phyloP scores from a whole-genome alignment of 1,139 yeast genomes.

The Yamadazyma diospyri region DNA sequence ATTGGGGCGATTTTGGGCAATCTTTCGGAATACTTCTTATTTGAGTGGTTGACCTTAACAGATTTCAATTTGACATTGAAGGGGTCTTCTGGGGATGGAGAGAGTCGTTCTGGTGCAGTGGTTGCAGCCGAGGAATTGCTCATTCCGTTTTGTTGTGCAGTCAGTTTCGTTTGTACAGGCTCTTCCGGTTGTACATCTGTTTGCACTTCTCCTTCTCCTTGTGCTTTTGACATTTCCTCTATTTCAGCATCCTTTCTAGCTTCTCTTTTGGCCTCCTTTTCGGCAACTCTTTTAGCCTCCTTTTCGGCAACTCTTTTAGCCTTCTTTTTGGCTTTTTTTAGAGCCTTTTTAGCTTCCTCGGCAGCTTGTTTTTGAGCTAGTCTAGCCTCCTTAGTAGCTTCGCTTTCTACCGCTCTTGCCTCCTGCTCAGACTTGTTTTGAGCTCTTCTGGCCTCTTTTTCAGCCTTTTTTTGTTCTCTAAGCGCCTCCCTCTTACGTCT shows the following conservation, averaged over 20 bases:
- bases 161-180: not conserved
- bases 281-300: not conserved
- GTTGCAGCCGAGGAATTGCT: no score
- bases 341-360: not conserved
- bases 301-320: no score
- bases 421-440: no score
- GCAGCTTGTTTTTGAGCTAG: no score
- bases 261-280: not conserved
- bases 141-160: constrained; percentile 1
- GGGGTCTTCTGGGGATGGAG: constrained; percentile 16
- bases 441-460: not conserved
- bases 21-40: constrained; percentile 27
- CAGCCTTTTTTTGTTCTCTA: not conserved
- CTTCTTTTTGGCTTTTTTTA: constrained; percentile 2
- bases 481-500: not conserved
- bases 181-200: constrained; percentile 1
- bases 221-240: not conserved
- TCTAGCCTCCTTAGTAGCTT: no score
- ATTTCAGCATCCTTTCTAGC: not conserved
- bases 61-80: constrained; percentile 31
- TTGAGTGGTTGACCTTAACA: constrained; percentile 26
- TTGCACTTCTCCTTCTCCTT: not conserved
- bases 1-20: constrained; percentile 34
- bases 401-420: not conserved
- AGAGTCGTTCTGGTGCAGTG: no score